Evolutionary conservation across 495 filamentous ascomycete species (phyloP), one percentile per base, ranked within the genome.

Genomic region (Aspergillus nanangensis): DNA sequence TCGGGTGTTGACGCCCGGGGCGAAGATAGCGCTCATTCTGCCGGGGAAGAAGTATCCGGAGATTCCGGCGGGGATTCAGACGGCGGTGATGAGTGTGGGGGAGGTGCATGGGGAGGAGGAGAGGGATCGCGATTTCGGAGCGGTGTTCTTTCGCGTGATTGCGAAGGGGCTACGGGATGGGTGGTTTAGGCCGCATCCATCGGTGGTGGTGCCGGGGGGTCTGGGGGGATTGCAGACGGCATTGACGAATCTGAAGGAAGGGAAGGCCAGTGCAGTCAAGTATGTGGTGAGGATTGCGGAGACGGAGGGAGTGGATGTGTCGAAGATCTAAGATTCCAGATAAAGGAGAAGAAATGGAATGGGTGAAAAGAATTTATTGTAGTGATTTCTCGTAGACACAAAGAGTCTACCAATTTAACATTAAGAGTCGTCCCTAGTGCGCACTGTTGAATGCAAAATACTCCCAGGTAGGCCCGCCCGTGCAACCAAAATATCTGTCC

Each of bases 271-370:
- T 50, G 84, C 74, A 19, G 64, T 76, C 0, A 89, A 88, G 61
- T 87, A 83, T 62, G 78, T 88, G 1, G 81, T 84, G 49, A 62
- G 80, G 21, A 79, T 89, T 66, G 78, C 45, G 20, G 83, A 89
- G 21, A 87, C 83, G 5, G 39, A 47, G 18, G 50, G 41, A 0
- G 38, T 83, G 55, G 48, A 50, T 8, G 27, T 31, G n/a, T n/a
- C n/a, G n/a, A n/a, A n/a, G n/a, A n/a, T n/a, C n/a, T n/a, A n/a
- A n/a, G n/a, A n/a, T n/a, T n/a, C n/a, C n/a, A n/a, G n/a, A n/a
- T n/a, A n/a, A n/a, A n/a, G n/a, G n/a, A n/a, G n/a, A n/a, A n/a
- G n/a, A n/a, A n/a, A n/a, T n/a, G n/a, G n/a, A n/a, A n/a, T n/a
- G n/a, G n/a, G n/a, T n/a, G n/a, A n/a, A n/a, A n/a, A n/a, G n/a